Evolutionary conservation across 129 eudicot genomes (phyloP).

Genomic region (Mikania micrantha): DNA sequence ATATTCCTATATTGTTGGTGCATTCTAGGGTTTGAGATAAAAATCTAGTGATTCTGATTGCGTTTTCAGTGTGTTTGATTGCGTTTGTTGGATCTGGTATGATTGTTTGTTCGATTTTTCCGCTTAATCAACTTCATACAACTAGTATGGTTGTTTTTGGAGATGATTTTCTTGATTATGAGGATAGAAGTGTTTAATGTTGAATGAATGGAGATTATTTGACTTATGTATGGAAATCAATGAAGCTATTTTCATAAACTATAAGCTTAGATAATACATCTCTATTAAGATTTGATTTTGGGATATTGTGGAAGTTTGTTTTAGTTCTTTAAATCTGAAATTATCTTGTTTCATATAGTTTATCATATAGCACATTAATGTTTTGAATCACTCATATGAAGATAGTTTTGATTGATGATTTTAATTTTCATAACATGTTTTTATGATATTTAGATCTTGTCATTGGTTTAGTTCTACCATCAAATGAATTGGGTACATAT

Average conservation of each 20-base stretch:
- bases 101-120: conserved; percentile 2
- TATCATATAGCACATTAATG: conserved; percentile 6
- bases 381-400: not conserved
- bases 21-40: conserved; percentile 28
- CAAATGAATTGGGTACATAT: conserved; percentile 1
- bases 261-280: not conserved
- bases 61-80: conserved; percentile 8
- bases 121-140: not conserved
- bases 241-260: conserved; percentile 5
- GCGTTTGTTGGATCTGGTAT: conserved; percentile 11
- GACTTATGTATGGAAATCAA: not conserved
- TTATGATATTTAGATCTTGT: conserved; percentile 1
- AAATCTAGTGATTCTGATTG: conserved; percentile 15
- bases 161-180: conserved; percentile 10
- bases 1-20: not conserved
- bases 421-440: not conserved
- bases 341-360: not conserved
- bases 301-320: conserved; percentile 4
- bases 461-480: not conserved
- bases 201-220: conserved; percentile 2
- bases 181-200: not conserved
- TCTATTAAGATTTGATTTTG: not conserved
- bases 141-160: not conserved
- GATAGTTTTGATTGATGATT: not conserved
- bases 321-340: not conserved